These are phyloP conservation scores for Astraeus odoratus DNA, from an alignment of 768 basidiomycete genomes.

Conservation along the genomic window DNA sequence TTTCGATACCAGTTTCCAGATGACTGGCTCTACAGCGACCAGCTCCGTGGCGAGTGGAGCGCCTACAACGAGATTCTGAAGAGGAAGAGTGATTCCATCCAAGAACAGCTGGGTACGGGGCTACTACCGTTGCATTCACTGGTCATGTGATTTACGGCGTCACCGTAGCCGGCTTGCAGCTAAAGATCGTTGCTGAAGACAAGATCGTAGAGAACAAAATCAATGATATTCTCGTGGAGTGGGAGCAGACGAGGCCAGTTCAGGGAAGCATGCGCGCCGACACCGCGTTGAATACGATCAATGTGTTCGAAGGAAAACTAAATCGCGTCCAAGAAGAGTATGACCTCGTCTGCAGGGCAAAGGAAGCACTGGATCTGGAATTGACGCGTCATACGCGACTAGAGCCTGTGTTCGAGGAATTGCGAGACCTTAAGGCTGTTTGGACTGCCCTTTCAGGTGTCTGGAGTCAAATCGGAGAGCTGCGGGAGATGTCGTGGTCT, in stretches of 20 bases:
- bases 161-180: constrained; percentile 79
- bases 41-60: constrained; percentile 95
- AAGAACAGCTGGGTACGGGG: constrained; percentile 86
- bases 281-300: constrained; percentile 93
- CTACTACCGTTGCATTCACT: not conserved
- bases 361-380: constrained; percentile 94
- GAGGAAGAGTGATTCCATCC: constrained; percentile 96
- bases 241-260: constrained; percentile 94
- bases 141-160: constrained; percentile 5
- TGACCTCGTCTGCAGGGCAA: constrained; percentile 90
- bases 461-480: constrained; percentile 87
- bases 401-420: constrained; percentile 90
- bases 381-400: constrained; percentile 84
- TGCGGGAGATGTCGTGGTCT: constrained; percentile 85
- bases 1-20: constrained; percentile 96
- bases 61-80: constrained; percentile 97
- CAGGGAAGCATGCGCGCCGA: constrained; percentile 96
- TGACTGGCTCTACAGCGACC: constrained; percentile 98
- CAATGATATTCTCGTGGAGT: constrained; percentile 81
- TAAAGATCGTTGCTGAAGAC: constrained; percentile 99
- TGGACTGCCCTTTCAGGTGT: constrained; percentile 98
- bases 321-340: constrained; percentile 90
- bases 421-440: constrained; percentile 94
- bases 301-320: constrained; percentile 88
- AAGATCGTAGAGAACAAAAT: constrained; percentile 97